A percentile compares a stretch with the other conserved stretches of the same genome.
phyloP scores from a whole-genome alignment of 148 eudicot species.

The Polygonum aviculare region DNA sequence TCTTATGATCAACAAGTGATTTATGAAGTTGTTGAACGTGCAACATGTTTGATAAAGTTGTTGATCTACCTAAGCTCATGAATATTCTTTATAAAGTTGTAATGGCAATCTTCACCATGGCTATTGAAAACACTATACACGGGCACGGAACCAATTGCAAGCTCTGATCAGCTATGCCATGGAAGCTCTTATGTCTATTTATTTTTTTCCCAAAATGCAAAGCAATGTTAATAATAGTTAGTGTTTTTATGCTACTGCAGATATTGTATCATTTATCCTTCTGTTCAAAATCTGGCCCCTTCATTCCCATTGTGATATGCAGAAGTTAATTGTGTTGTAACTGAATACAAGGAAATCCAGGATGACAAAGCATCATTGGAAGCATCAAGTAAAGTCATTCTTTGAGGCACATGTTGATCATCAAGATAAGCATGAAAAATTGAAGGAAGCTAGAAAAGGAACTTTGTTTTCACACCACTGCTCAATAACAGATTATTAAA shows the following conservation, averaged over 20 bases:
- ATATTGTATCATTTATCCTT: not conserved
- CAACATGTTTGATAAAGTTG: not conserved
- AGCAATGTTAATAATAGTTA: not conserved
- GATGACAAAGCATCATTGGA: constrained; percentile 53
- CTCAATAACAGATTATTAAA: no score
- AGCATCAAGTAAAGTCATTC: constrained; percentile 37
- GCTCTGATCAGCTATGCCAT: not conserved
- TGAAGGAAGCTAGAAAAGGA: no score
- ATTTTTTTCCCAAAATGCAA: not conserved
- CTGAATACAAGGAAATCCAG: constrained; percentile 12
- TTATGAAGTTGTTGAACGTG: not conserved
- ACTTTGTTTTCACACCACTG: no score
- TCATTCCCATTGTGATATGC: not conserved
- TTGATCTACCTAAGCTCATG: not conserved
- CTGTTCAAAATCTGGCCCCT: not conserved
- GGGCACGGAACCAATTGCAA: not conserved
- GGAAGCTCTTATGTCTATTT: not conserved
- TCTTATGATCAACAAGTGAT: not conserved
- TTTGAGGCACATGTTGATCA: constrained; percentile 53
- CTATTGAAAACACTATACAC: not conserved
- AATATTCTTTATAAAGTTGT: not conserved
- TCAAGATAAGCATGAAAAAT: no score
- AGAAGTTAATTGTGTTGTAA: not conserved
- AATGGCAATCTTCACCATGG: not conserved
- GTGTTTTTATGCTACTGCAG: not conserved